Percentiles rank a stretch among this genome's conserved stretches.
Evolutionary conservation across 2,329 filamentous ascomycete genomes (phyloP).

Genomic region (Curvularia sp.): DNA sequence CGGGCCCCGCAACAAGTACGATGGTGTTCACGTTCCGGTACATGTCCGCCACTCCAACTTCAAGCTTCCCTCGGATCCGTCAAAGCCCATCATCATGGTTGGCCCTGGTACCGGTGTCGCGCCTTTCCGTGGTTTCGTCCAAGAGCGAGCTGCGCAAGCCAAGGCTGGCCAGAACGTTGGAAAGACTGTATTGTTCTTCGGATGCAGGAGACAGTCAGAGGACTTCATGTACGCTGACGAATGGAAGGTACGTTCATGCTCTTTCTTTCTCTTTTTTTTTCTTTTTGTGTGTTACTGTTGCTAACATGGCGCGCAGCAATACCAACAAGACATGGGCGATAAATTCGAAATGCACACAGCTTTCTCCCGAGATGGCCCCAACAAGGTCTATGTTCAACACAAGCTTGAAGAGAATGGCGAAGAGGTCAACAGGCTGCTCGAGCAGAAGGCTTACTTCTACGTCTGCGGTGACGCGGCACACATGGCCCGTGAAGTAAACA

Average conservation of each 20-base stretch:
- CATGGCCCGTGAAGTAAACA: constrained; percentile 94
- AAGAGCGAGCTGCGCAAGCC: constrained; percentile 87
- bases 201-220: constrained; percentile 84
- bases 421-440: constrained; percentile 85
- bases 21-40: constrained; percentile 91
- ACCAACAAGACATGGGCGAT: constrained; percentile 82
- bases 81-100: constrained; percentile 93
- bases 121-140: constrained; percentile 93
- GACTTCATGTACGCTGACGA: constrained; percentile 93
- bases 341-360: constrained; percentile 90
- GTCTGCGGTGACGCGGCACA: constrained; percentile 97
- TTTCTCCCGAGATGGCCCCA: constrained; percentile 85
- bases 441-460: constrained; percentile 92
- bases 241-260: constrained; percentile 77
- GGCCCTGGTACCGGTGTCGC: constrained; percentile 96
- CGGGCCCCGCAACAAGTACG: constrained; percentile 95
- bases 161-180: constrained; percentile 83
- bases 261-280: background rate
- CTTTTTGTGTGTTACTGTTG: background rate
- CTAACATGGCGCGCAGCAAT: constrained; percentile 66
- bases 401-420: constrained; percentile 81
- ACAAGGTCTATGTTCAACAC: constrained; percentile 98
- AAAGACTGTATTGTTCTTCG: constrained; percentile 90
- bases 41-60: constrained; percentile 99
- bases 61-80: constrained; percentile 94